Evolutionary conservation across 1,284 basidiomycete species (phyloP).

Genomic region (Leccinum subspadiceum): DNA sequence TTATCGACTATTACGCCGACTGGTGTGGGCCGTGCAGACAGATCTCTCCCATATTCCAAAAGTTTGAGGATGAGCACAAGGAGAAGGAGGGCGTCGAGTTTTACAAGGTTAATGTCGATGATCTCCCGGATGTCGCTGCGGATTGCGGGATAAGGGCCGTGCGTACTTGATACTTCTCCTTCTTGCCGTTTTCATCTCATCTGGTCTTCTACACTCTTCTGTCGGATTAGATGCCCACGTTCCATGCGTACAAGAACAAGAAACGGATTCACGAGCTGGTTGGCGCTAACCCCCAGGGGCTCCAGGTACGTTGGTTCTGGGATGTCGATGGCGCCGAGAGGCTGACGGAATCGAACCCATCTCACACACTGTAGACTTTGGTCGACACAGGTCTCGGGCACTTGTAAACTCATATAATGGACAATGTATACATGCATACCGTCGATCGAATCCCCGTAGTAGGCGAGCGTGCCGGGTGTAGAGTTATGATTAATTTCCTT

Average conservation of each 20-base stretch:
- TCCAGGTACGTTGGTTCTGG: slow-evolving; percentile 12
- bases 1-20: slow-evolving; percentile 62
- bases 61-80: slow-evolving; percentile 36
- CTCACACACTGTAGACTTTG: neutral
- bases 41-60: slow-evolving; percentile 68
- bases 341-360: neutral
- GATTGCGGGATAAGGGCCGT: slow-evolving; percentile 57
- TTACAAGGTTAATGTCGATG: slow-evolving; percentile 71
- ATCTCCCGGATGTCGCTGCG: slow-evolving; percentile 35
- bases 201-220: neutral
- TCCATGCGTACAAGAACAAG: slow-evolving; percentile 59
- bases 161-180: slow-evolving; percentile 9
- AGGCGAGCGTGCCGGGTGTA: neutral
- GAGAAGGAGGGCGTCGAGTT: slow-evolving; percentile 49
- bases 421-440: neutral
- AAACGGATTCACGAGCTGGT: slow-evolving; percentile 50
- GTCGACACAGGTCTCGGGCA: neutral
- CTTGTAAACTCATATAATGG: neutral
- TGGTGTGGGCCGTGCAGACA: slow-evolving; percentile 67
- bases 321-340: neutral
- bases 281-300: slow-evolving; percentile 49
- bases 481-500: neutral
- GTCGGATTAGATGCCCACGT: slow-evolving; percentile 64
- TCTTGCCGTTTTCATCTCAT: neutral
- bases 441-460: neutral